A percentile compares a stretch with the other conserved stretches of the same genome.
Evolutionary conservation across 2,329 filamentous ascomycete species (phyloP).

Genomic region (Hypoxylon sp.): DNA sequence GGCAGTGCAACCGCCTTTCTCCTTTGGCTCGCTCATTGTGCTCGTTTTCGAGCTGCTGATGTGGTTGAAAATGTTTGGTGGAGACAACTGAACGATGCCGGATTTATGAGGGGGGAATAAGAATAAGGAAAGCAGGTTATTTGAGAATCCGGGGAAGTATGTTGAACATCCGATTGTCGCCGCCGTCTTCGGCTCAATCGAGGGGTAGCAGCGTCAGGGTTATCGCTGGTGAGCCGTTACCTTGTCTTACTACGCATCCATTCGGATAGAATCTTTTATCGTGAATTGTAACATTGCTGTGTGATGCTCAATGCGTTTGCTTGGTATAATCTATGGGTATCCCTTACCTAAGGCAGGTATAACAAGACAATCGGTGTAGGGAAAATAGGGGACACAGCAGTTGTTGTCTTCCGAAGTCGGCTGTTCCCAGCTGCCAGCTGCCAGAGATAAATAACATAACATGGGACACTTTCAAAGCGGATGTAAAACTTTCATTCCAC

Average conservation of each 20-base stretch:
- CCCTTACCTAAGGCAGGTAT: conserved; percentile 5
- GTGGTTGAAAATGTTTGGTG: neutral
- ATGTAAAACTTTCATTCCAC: neutral
- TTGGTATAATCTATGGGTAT: conserved; percentile 1
- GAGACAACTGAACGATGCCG: neutral
- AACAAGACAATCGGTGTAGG: conserved; percentile 2
- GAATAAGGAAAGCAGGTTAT: neutral
- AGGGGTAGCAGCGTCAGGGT: conserved; percentile 24
- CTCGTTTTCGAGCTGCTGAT: neutral
- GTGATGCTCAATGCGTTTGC: conserved; percentile 3
- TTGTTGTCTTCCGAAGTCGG: conserved; percentile 34
- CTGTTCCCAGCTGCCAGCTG: conserved; percentile 34
- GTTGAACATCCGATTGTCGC: conserved; percentile 19
- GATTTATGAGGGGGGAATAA: neutral
- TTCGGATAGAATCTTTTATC: conserved; percentile 7
- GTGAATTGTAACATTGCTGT: conserved; percentile 7
- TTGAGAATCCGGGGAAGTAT: neutral
- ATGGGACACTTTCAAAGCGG: neutral
- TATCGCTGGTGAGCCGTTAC: conserved; percentile 10
- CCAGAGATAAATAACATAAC: neutral
- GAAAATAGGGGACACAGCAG: conserved; percentile 5
- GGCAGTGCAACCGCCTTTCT: conserved; percentile 28
- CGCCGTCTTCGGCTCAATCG: conserved; percentile 25
- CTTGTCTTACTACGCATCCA: neutral
- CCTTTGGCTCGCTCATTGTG: conserved; percentile 33